Conservation (phyloP, 768 basidiomycete species). For the Gymnopilus dilepis region DNA sequence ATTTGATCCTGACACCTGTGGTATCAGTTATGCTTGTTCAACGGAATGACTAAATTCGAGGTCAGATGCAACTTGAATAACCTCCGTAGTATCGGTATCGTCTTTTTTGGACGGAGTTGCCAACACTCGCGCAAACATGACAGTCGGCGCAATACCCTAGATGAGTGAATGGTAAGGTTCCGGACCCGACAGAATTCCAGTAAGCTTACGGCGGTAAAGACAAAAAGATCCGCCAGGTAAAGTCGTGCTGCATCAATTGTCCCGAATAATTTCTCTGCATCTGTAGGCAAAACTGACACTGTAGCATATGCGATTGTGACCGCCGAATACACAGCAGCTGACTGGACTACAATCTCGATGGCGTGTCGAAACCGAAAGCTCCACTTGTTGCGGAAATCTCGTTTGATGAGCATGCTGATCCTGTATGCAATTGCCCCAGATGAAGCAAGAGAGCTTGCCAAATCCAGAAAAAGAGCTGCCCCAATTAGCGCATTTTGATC, state of each 20-base stretch:
- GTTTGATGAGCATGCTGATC: neutral
- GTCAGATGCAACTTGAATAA: too few relatives aligned
- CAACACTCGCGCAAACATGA: too few relatives aligned
- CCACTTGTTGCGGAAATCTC: neutral
- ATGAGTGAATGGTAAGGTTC: neutral
- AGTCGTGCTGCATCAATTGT: neutral
- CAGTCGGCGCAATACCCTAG: neutral
- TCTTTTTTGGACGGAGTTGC: too few relatives aligned
- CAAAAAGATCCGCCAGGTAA: neutral
- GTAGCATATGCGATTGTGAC: neutral
- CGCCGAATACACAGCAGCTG: neutral
- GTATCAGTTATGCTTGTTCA: too few relatives aligned
- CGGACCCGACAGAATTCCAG: neutral
- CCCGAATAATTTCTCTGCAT: neutral
- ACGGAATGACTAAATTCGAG: too few relatives aligned
- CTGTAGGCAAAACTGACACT: neutral
- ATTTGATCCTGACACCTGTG: too few relatives aligned
- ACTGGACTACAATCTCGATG: neutral
- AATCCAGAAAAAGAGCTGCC: neutral
- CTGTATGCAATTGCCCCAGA: neutral
- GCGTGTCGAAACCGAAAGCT: neutral
- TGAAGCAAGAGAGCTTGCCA: neutral
- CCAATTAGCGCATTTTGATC: neutral
- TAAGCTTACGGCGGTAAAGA: neutral
- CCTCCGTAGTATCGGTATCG: too few relatives aligned